Evolutionary conservation across 2,329 filamentous ascomycete species (phyloP), one percentile per base, ranked within the genome.

Genomic region (Talaromyces pinophilus): DNA sequence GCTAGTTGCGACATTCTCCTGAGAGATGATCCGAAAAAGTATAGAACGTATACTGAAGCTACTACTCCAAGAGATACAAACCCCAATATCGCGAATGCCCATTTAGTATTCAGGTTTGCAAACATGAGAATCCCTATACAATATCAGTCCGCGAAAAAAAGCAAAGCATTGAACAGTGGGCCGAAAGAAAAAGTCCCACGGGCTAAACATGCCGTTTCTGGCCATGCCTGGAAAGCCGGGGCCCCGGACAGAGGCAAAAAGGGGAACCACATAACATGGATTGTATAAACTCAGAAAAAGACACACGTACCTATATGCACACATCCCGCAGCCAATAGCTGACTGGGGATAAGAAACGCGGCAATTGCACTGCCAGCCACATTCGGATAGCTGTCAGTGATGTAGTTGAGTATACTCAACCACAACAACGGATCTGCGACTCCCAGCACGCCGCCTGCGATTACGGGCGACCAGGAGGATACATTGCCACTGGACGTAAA

Each of bases 341-440:
- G 81, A n/a, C 76, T 78, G 0, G 80, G 79, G 63, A 82, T 81
- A 59, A 81, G 70, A 72, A 81, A 81, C 1, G 80, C 79, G 1
- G 80, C 79, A 48, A 82, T 78, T 7, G 79, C 79, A 22, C 75
- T 78, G 4, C 72, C 79, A 17, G 79, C 79, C 8, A 81, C 75
- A 67, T 79, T 80, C 35, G 78, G 78, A 61, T 82, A 82, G 4
- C 77, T 73, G 69, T 82, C 78, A 35, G 78, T 78, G 57, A 81
- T 78, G 68, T 82, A 82, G 62, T 79, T 81, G 54, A 82, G 69
- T 79, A 81, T 81, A 59, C 72, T 70, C n/a, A 81, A 72, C 78
- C 78, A 82, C 4, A 81, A 72, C n/a, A 82, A 67, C 8, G 80
- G 79, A 67, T 81, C 79, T 33, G 76, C 78, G 67, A 81, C 78